These are phyloP conservation scores for Stentor roeselii DNA, from an alignment of 73 alveolate genomes.

Conservation along the genomic window DNA sequence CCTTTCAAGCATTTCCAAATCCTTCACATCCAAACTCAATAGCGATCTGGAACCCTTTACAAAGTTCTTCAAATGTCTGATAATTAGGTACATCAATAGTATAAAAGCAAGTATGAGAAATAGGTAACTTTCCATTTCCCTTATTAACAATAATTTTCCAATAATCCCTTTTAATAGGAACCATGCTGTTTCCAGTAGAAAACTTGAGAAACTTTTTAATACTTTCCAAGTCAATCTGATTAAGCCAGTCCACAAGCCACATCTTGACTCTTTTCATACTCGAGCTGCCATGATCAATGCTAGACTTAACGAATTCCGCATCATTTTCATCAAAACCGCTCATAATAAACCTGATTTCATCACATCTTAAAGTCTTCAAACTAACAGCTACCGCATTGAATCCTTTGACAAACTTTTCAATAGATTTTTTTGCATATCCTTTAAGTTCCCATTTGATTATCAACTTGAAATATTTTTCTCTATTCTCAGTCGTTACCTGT, in stretches of 20 bases:
- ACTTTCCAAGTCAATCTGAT: background rate
- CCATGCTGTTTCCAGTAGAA: background rate
- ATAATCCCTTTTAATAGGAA: background rate
- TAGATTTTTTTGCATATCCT: background rate
- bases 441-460: background rate
- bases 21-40: background rate
- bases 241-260: background rate
- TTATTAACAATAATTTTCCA: too few species aligned
- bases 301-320: background rate
- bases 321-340: background rate
- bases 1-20: background rate
- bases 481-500: too few species aligned
- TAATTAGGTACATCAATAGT: background rate
- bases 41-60: background rate
- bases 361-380: background rate
- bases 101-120: background rate
- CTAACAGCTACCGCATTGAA: background rate
- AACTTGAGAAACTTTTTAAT: background rate
- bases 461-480: background rate
- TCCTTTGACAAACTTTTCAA: background rate
- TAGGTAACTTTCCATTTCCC: background rate
- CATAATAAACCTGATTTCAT: background rate
- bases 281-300: background rate
- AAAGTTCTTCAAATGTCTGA: background rate
- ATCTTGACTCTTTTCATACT: background rate